Base-by-base conservation (phyloP, 164 flowering plant species). In the Nymphaea thermarum region DNA sequence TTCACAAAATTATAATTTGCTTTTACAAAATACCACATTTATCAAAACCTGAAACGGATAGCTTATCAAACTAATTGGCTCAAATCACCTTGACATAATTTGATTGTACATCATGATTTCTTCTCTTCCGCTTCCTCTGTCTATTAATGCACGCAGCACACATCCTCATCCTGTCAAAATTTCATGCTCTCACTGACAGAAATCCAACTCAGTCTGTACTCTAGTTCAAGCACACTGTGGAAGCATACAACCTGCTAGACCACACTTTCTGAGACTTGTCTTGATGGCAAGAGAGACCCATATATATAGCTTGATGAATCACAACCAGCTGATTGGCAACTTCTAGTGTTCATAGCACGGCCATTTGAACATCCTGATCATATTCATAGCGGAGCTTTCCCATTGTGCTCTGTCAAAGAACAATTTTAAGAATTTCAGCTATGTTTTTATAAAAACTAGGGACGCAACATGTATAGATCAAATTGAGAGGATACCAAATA, bases 181-280 rank as follows among this genome's bases (percentile, higher is more conserved):
- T 55, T 43, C 55, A 47, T 16, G 3, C 66, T 65, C 71, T 65
- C 67, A 43, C 65, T 66, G 66, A 62, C 17, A 17, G 57, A 64
- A 70, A 74, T 71, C 74, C 71, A 60, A 51, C 72, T 71, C 72
- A 68, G 67, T 73, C 77, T 72, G 79, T 71, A 68, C 74, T 74
- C 76, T 78, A 76, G 71, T 69, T 76, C 64, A 74, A 67, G 72
- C 81, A 73, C 83, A 80, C 82, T 66, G 82, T 71, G 66, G 78
- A 76, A 75, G 77, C 73, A 72, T 65, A 76, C 60, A 68, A 78
- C 72, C 76, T 80, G 75, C 72, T 70, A 77, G 71, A 78, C 77
- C 72, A 75, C 77, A 81, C 72, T 75, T 74, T 73, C 63, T 57
- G 77, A 73, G 68, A 67, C 72, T 79, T 75, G 74, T 73, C 67